A percentile compares a stretch with the other conserved stretches of the same genome.
Evolutionary conservation across 306 rosid species (phyloP).

Genomic region (Castanea mollissima): DNA sequence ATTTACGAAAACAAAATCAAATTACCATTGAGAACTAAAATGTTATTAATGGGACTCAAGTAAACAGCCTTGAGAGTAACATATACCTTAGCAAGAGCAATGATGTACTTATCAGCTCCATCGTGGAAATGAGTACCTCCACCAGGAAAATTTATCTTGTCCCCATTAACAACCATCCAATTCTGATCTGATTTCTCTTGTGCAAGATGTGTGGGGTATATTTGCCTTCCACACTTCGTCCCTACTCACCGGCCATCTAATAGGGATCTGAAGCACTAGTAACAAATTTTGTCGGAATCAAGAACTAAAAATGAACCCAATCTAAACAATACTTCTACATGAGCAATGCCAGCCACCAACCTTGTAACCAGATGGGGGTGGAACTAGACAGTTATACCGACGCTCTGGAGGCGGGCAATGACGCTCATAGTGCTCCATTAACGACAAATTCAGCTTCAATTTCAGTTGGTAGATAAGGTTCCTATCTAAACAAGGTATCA

Average conservation of each 20-base stretch:
- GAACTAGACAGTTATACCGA: conserved; percentile 53
- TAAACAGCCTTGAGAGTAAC: conserved; percentile 1
- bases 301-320: conserved; percentile 18
- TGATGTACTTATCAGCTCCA: conserved; percentile 65
- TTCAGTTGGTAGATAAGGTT: conserved; percentile 43
- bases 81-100: conserved; percentile 47
- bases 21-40: background rate
- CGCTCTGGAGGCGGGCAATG: conserved; percentile 58
- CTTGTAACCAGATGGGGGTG: conserved; percentile 59
- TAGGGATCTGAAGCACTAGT: conserved; percentile 52
- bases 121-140: conserved; percentile 65
- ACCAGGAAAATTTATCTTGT: conserved; percentile 65
- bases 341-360: conserved; percentile 21
- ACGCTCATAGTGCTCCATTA: conserved; percentile 67
- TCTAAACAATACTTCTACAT: background rate
- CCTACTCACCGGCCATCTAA: conserved; percentile 64
- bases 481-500: conserved; percentile 66
- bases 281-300: conserved; percentile 27
- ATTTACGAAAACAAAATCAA: background rate
- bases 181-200: conserved; percentile 63
- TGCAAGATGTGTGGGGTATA: conserved; percentile 62
- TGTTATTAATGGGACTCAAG: background rate
- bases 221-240: conserved; percentile 77
- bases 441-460: conserved; percentile 46
- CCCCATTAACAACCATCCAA: conserved; percentile 73